Evolutionary conservation across 2,329 filamentous ascomycete genomes (phyloP), one percentile per base, ranked within the genome.

Genomic region (Fusarium sp.): DNA sequence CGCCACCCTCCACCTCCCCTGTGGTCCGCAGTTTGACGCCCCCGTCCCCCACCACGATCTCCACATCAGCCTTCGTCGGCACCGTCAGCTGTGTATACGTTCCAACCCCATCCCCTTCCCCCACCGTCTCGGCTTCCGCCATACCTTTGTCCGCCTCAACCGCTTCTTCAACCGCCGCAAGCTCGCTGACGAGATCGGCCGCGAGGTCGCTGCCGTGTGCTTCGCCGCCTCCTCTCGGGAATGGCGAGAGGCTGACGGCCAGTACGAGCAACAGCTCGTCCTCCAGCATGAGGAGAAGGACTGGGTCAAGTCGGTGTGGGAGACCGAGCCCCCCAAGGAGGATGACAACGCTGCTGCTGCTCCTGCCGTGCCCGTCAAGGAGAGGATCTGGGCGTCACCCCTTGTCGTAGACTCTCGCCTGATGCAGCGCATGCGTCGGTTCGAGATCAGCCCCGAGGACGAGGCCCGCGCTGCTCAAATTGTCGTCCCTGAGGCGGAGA

Each of bases 71-170:
- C n/a, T n/a, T n/a, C n/a, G n/a, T n/a, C n/a, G n/a, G n/a, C n/a
- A n/a, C n/a, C n/a, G n/a, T n/a, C n/a, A n/a, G n/a, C n/a, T n/a
- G n/a, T n/a, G n/a, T n/a, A n/a, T n/a, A n/a, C n/a, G n/a, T 50
- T 91, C 93, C 7, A 86, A 89, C 27, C 88, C 93, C 16, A 88
- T 99, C 69, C 87, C 90, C 47, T 93, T 97, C 82, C 96, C 96
- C 1, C 96, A 98, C 81, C 89, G 98, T 67, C 92, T 99, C 34
- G 96, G 96, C 69, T 97, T 99, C 86, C 86, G 93, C 72, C 96
- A 96, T 84, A 98, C 96, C 4, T 93, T 95, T 1, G 93, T 92
- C 74, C 92, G 96, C 69, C 87, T 98, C 70, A 93, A 93, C 79
- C 93, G 96, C 74, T 99, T 95, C 88, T 87, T 99, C 70, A 97